A percentile compares a stretch with the other conserved stretches of the same genome.
Conservation (phyloP, 169 alveolate genomes). For the Cryptosporidium tyzzeri region DNA sequence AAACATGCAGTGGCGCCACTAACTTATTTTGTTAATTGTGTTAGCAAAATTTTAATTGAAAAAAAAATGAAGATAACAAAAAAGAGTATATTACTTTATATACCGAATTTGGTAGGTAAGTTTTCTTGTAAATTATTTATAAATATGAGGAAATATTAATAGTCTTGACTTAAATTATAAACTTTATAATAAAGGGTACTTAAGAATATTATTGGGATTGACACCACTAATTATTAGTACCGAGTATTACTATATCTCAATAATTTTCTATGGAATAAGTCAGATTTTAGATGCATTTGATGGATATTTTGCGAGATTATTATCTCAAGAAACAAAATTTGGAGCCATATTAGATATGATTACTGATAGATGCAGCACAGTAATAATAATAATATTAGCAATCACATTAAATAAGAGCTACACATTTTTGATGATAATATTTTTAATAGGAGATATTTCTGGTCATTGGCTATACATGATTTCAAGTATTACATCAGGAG, state of each 20-base stretch:
- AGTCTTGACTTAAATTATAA: background rate
- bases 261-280: slow-evolving; percentile 30
- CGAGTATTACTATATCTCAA: slow-evolving; percentile 20
- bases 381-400: slow-evolving; percentile 19
- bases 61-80: slow-evolving; percentile 11
- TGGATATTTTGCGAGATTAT: slow-evolving; percentile 63
- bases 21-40: background rate
- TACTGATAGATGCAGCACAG: slow-evolving; percentile 66
- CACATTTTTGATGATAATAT: background rate
- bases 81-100: slow-evolving; percentile 1
- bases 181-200: slow-evolving; percentile 10
- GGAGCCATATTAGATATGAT: slow-evolving; percentile 73
- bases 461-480: slow-evolving; percentile 73
- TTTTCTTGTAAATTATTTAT: background rate
- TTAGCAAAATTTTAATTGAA: background rate
- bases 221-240: slow-evolving; percentile 19
- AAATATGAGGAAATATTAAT: background rate
- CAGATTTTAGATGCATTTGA: slow-evolving; percentile 70
- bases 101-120: slow-evolving; percentile 64
- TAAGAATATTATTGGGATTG: slow-evolving; percentile 47
- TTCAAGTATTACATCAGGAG: slow-evolving; percentile 28
- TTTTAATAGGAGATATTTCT: slow-evolving; percentile 35
- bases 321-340: slow-evolving; percentile 44
- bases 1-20: background rate
- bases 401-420: slow-evolving; percentile 4